Percentiles rank a stretch among this genome's conserved stretches.
phyloP scores from a whole-genome alignment of 163 green algal species.

The Coccomyxa subellipsoidea region DNA sequence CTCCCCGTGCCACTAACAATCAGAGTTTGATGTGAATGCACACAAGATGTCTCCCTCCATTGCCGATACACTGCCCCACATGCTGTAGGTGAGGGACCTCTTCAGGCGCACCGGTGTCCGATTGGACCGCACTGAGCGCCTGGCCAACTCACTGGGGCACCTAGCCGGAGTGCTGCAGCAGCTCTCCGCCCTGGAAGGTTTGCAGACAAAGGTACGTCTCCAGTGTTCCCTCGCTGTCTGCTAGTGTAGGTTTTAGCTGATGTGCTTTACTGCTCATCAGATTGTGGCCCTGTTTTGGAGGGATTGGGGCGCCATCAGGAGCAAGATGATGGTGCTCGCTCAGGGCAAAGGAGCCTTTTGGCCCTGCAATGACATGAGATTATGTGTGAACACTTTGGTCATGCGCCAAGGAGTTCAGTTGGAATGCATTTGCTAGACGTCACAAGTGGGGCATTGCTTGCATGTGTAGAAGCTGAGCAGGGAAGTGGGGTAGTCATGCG shows the following conservation, averaged over 20 bases:
- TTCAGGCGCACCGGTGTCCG: constrained; percentile 9
- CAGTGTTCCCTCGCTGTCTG: not conserved
- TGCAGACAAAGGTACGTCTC: not conserved
- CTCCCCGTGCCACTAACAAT: too few relatives aligned
- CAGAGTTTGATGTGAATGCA: not conserved
- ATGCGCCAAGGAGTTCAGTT: too few relatives aligned
- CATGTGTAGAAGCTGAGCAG: not conserved
- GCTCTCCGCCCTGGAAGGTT: not conserved
- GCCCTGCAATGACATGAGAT: not conserved
- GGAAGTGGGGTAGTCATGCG: too few relatives aligned
- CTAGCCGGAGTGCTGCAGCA: constrained; percentile 30
- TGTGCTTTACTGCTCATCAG: not conserved
- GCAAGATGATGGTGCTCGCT: constrained; percentile 4
- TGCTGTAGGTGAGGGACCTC: constrained; percentile 21
- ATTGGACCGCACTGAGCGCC: constrained; percentile 53
- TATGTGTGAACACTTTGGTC: not conserved
- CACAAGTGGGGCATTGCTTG: not conserved
- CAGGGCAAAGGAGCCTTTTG: not conserved
- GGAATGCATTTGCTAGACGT: too few relatives aligned
- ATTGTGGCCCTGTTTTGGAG: not conserved
- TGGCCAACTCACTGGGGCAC: constrained; percentile 49
- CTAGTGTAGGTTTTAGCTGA: too few relatives aligned
- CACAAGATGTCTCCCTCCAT: not conserved
- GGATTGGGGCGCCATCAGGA: too few relatives aligned
- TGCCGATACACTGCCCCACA: not conserved